Conservation (phyloP, 805 yeast genomes). For the Kuraishia cidri region DNA sequence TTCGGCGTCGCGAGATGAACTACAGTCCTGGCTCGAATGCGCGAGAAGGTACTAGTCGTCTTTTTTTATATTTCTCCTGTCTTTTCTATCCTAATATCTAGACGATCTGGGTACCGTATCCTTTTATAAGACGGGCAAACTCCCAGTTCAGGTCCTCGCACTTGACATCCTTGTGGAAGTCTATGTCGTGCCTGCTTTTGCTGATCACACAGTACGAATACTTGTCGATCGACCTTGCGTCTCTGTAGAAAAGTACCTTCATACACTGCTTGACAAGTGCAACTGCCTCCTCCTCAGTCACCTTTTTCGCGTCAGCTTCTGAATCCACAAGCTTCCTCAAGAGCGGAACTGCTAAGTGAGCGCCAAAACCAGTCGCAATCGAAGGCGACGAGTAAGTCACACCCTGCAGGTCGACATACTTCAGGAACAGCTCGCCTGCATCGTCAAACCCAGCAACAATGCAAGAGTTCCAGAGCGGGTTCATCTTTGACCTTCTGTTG, state of each 20-base stretch:
- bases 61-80: neutral
- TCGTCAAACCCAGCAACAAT: slow-evolving; percentile 85
- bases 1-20: too few species aligned
- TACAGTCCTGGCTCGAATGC: neutral
- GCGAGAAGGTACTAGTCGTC: neutral
- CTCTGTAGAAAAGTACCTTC: slow-evolving; percentile 94
- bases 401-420: slow-evolving; percentile 86
- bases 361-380: slow-evolving; percentile 94
- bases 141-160: slow-evolving; percentile 81
- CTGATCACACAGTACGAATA: slow-evolving; percentile 74
- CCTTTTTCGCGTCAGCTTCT: slow-evolving; percentile 65
- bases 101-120: slow-evolving; percentile 74
- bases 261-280: slow-evolving; percentile 74
- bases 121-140: slow-evolving; percentile 80
- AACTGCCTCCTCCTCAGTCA: slow-evolving; percentile 69
- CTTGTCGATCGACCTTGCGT: slow-evolving; percentile 87
- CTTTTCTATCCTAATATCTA: slow-evolving; percentile 7
- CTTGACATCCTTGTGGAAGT: slow-evolving; percentile 42
- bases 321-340: slow-evolving; percentile 75
- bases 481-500: slow-evolving; percentile 82
- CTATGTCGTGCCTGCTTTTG: slow-evolving; percentile 50
- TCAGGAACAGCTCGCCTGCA: slow-evolving; percentile 57
- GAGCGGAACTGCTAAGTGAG: slow-evolving; percentile 88
- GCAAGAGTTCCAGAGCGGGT: slow-evolving; percentile 93
- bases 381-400: slow-evolving; percentile 84